phyloP scores from a whole-genome alignment of 345 rosid species.

The Boechera divaricarpa region DNA sequence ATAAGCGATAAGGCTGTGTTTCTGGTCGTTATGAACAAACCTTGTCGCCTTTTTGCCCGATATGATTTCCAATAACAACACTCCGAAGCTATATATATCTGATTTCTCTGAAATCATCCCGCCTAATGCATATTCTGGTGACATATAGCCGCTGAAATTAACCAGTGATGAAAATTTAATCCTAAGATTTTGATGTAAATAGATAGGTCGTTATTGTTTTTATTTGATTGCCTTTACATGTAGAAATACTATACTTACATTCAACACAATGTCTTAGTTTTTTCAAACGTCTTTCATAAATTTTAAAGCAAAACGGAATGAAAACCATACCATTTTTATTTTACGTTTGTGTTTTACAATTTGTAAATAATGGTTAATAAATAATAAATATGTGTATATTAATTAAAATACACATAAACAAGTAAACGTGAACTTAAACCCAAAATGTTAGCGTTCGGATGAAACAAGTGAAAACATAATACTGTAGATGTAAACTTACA shows the following conservation, averaged over 20 bases:
- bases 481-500: neutral
- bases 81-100: conserved; percentile 10
- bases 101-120: neutral
- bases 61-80: conserved; percentile 5
- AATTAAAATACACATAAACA: no score
- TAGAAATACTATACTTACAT: no score
- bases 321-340: no score
- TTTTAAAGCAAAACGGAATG: no score
- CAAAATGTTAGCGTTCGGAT: neutral
- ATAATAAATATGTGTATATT: no score
- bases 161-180: neutral
- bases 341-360: no score
- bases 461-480: neutral
- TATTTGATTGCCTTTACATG: neutral
- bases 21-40: conserved; percentile 11
- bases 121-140: conserved; percentile 6
- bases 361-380: no score
- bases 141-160: conserved; percentile 7
- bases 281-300: no score
- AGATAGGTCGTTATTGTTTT: neutral
- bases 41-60: neutral
- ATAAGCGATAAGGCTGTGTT: conserved; percentile 7
- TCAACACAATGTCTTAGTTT: no score
- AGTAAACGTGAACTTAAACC: neutral
- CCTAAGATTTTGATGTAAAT: neutral